Evolutionary conservation across 2,329 filamentous ascomycete genomes (phyloP), one percentile per base, ranked within the genome.

Genomic region (Keithomyces neogunnii): DNA sequence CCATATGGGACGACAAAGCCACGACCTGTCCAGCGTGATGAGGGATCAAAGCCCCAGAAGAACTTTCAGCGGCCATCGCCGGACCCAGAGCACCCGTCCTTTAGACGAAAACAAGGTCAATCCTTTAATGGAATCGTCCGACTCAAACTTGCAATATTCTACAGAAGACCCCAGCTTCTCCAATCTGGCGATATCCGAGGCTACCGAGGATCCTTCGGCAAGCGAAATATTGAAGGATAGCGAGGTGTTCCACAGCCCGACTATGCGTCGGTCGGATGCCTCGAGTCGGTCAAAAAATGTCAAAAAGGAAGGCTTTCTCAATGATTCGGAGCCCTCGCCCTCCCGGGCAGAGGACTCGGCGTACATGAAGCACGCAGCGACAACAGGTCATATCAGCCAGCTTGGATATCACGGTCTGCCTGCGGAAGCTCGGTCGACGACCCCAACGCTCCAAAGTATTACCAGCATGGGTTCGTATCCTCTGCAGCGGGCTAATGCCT

Each of bases 181-280:
- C 1, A 88, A 83, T 3, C 72, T 85, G 33, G 75, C 85, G 2
- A 75, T 83, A 3, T 88, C 86, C 3, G 84, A 82, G 1, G 47
- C 52, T n/a, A 81, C 79, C 50, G 86, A 91, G 42, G 88, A 91
- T 52, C 84, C 86, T 46, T 95, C 91, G 3, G 92, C 88, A 3
- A 97, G 92, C 64, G 90, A 96, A 66, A 96, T 97, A 38, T 72
- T 99, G 7, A 80, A 82, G 49, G 83, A 88, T 35, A 96, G 90
- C 59, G 89, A 93, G 59, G 86, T 96, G 7, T 97, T 99, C 61
- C 84, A 87, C 57, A 85, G 84, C 30, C 89, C 89, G 13, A 88
- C 85, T 0, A 80, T 90, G 61, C 75, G 71, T 30, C 72, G 73
- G 8, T 76, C 77, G 0, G 64, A 62, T 1, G 76, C 75, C 0